These are phyloP conservation scores for Trichoderma gracile DNA, from an alignment of 2,329 filamentous ascomycete genomes.

Conservation along the genomic window DNA sequence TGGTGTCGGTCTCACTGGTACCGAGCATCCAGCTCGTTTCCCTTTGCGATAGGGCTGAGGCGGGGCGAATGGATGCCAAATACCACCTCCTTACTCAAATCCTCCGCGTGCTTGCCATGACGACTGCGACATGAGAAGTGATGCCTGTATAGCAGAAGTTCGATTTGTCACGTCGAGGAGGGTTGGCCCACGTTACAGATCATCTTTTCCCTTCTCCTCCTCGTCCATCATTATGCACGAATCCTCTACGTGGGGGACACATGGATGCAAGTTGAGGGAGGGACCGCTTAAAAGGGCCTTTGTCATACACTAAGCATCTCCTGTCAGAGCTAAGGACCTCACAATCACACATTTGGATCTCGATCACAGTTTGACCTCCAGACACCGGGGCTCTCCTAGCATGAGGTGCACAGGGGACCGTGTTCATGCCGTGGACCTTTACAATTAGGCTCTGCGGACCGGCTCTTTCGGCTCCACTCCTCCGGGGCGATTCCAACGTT, in stretches of 20 bases:
- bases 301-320: conserved; percentile 1
- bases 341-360: no score
- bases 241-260: no score
- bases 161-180: no score
- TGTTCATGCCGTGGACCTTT: not conserved
- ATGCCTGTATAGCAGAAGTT: no score
- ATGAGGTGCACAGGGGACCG: not conserved
- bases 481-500: not conserved
- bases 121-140: not conserved
- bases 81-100: not conserved
- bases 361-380: not conserved
- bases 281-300: not conserved
- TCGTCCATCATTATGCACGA: no score
- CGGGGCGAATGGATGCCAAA: not conserved
- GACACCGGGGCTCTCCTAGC: not conserved
- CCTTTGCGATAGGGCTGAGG: conserved; percentile 10
- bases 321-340: not conserved
- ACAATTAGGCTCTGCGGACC: not conserved
- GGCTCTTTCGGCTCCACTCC: not conserved
- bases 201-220: no score
- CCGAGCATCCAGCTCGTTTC: not conserved
- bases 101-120: not conserved
- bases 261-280: no score
- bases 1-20: not conserved
- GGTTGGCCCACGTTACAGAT: no score